These are phyloP conservation scores for Fusarium verticillioides DNA, from an alignment of 2,329 filamentous ascomycete species.

Conservation along the genomic window DNA sequence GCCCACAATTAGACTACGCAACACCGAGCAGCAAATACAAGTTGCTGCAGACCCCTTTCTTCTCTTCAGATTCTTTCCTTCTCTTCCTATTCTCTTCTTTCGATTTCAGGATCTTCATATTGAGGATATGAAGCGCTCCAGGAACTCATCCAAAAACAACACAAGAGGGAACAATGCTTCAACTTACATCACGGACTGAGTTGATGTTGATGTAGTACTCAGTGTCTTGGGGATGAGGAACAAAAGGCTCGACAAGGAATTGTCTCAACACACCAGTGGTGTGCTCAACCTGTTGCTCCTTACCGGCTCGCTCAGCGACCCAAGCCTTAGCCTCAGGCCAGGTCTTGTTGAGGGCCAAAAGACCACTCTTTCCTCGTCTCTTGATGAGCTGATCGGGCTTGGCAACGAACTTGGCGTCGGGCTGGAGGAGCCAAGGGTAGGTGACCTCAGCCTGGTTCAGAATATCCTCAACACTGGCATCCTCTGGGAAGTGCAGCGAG, in stretches of 20 bases:
- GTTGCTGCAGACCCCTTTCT: conserved; percentile 24
- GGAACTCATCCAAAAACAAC: conserved; percentile 18
- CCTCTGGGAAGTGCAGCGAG: conserved; percentile 91
- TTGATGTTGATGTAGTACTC: conserved; percentile 99
- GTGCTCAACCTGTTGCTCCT: conserved; percentile 92
- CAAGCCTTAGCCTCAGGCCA: conserved; percentile 95
- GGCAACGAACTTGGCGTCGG: conserved; percentile 92
- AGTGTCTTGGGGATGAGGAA: conserved; percentile 92
- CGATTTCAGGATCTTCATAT: neutral
- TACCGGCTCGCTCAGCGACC: conserved; percentile 92
- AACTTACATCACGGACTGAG: conserved; percentile 97
- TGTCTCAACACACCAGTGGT: conserved; percentile 88
- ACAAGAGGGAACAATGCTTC: conserved; percentile 38
- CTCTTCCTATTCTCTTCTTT: neutral
- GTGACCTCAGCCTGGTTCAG: conserved; percentile 96
- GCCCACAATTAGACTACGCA: conserved; percentile 41
- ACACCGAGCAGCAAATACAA: conserved; percentile 35
- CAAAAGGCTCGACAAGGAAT: conserved; percentile 98
- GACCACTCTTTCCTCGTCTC: conserved; percentile 98
- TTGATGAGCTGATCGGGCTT: conserved; percentile 99
- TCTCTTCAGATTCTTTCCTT: conserved; percentile 14
- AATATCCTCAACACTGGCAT: conserved; percentile 82
- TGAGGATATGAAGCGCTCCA: neutral
- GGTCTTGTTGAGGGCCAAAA: conserved; percentile 95
- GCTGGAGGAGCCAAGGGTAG: conserved; percentile 92